These are phyloP conservation scores for Leucocoprinus birnbaumii DNA, from an alignment of 768 basidiomycete species.

Conservation along the genomic window DNA sequence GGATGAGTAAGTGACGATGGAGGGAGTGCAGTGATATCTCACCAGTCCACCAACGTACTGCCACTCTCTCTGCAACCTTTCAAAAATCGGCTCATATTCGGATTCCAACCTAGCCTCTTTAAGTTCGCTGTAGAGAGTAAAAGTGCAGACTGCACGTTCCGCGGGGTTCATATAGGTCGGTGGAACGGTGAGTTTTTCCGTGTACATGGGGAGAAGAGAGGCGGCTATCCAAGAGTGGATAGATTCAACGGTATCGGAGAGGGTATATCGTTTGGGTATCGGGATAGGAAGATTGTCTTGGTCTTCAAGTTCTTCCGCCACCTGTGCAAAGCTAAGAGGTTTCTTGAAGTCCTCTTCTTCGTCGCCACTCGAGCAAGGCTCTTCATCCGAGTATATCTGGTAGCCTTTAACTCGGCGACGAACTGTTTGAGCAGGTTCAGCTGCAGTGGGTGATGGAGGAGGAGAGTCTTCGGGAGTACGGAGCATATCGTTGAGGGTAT, in stretches of 20 bases:
- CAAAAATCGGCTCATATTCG: slow-evolving; percentile 49
- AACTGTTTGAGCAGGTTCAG: slow-evolving; percentile 14
- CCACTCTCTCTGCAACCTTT: slow-evolving; percentile 58
- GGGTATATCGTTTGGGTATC: background rate
- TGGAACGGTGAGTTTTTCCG: slow-evolving; percentile 12
- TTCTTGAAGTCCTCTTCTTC: slow-evolving; percentile 23
- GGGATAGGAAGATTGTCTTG: background rate
- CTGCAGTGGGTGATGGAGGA: slow-evolving; percentile 16
- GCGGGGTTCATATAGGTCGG: slow-evolving; percentile 9
- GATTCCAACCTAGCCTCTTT: slow-evolving; percentile 41
- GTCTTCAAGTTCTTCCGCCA: slow-evolving; percentile 20
- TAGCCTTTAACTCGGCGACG: slow-evolving; percentile 36
- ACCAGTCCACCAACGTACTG: slow-evolving; percentile 62
- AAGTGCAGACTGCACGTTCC: slow-evolving; percentile 41
- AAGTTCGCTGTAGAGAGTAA: slow-evolving; percentile 58
- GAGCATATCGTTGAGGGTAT: slow-evolving; percentile 4
- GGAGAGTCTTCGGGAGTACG: slow-evolving; percentile 5
- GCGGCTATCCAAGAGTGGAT: slow-evolving; percentile 28
- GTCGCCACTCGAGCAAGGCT: slow-evolving; percentile 21
- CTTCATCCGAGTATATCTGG: slow-evolving; percentile 40
- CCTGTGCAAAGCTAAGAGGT: slow-evolving; percentile 18
- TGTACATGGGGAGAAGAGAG: slow-evolving; percentile 28
- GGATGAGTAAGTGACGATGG: background rate
- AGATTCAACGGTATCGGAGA: background rate
- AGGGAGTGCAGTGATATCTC: slow-evolving; percentile 19